These are phyloP conservation scores for Leccinum arenicola DNA, from an alignment of 768 basidiomycete species.

Conservation along the genomic window DNA sequence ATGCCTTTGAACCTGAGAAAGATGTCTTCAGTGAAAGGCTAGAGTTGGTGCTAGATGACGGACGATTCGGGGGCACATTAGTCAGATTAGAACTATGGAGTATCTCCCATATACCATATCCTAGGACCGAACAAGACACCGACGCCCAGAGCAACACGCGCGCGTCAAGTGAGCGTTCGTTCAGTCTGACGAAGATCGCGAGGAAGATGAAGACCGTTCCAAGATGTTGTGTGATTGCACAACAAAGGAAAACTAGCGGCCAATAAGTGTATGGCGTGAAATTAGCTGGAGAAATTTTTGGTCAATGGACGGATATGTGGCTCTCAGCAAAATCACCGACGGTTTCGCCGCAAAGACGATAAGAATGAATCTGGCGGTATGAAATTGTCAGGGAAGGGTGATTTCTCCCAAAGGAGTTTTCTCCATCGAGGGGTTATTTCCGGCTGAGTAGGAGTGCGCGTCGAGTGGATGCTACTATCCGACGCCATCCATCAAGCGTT, in stretches of 20 bases:
- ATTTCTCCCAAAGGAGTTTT: conserved; percentile 76
- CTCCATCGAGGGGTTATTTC: conserved; percentile 48
- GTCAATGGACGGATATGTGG: conserved; percentile 12
- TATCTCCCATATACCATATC: conserved; percentile 63
- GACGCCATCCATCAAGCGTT: neutral
- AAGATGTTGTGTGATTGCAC: conserved; percentile 81
- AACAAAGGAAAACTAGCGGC: conserved; percentile 66
- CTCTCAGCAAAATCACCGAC: conserved; percentile 42
- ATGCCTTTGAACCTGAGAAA: conserved; percentile 57
- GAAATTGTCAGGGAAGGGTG: conserved; percentile 81
- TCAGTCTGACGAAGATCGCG: conserved; percentile 71
- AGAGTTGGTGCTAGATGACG: conserved; percentile 9
- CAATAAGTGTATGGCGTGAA: conserved; percentile 77
- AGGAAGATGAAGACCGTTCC: conserved; percentile 80
- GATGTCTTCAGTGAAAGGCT: conserved; percentile 9
- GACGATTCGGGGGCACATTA: conserved; percentile 23
- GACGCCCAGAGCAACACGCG: conserved; percentile 66
- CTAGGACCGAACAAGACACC: conserved; percentile 53
- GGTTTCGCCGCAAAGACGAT: conserved; percentile 72
- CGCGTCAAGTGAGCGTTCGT: conserved; percentile 63
- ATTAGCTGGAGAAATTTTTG: conserved; percentile 51
- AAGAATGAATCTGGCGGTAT: conserved; percentile 74
- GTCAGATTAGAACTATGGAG: conserved; percentile 39
- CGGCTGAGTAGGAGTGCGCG: neutral
- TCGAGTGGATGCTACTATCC: neutral